Evolutionary conservation across 768 basidiomycete genomes (phyloP).

Genomic region (Suillus lakei): DNA sequence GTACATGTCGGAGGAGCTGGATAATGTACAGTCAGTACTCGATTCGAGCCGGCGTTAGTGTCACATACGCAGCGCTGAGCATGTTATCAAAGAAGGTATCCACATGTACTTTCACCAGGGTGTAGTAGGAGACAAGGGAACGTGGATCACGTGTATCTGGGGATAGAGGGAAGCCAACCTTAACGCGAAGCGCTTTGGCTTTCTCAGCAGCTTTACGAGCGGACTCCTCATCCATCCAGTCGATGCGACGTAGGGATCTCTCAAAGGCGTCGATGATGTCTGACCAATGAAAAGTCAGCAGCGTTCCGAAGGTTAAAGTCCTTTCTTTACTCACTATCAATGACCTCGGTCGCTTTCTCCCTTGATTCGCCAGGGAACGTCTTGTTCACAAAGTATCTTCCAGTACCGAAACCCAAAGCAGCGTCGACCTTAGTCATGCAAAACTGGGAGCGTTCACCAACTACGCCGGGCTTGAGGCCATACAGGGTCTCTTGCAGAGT

Average conservation of each 20-base stretch:
- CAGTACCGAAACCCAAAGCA: slow-evolving; percentile 86
- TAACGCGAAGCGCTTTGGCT: slow-evolving; percentile 63
- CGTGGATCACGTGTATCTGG: slow-evolving; percentile 78
- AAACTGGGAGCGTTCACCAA: slow-evolving; percentile 82
- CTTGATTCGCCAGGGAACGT: slow-evolving; percentile 82
- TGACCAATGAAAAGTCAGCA: slow-evolving; percentile 34
- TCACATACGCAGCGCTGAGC: slow-evolving; percentile 58
- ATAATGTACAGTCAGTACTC: slow-evolving; percentile 15
- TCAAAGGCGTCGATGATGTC: slow-evolving; percentile 88
- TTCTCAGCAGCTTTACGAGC: slow-evolving; percentile 85
- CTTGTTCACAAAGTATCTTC: slow-evolving; percentile 86
- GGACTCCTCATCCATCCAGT: slow-evolving; percentile 92
- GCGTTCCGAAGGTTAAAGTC: not conserved
- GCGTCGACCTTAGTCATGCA: slow-evolving; percentile 77
- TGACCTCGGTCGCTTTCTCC: slow-evolving; percentile 81
- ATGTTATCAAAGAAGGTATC: slow-evolving; percentile 87
- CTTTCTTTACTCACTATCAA: slow-evolving; percentile 56
- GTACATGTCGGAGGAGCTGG: slow-evolving; percentile 61
- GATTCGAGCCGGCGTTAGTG: not conserved
- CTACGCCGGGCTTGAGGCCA: slow-evolving; percentile 87
- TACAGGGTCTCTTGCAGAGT: slow-evolving; percentile 71
- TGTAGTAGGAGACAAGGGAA: slow-evolving; percentile 78
- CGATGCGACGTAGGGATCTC: slow-evolving; percentile 66
- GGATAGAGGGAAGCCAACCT: slow-evolving; percentile 91
- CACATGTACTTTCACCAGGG: slow-evolving; percentile 62